Conservation (phyloP, 176 grass and related monocot genomes). For the Triticum aestivum region DNA sequence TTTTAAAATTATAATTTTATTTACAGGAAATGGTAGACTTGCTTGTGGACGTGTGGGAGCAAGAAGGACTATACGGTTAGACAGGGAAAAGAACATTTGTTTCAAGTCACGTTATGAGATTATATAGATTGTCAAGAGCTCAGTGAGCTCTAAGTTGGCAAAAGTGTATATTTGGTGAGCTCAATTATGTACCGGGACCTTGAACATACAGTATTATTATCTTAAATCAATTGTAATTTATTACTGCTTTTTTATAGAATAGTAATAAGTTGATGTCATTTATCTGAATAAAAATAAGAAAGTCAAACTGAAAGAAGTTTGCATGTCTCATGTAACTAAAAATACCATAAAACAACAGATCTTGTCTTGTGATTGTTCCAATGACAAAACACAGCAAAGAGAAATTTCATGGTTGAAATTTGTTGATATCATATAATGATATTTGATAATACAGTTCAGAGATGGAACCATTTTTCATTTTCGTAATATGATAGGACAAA, state of each 20-base stretch:
- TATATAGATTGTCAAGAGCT: slow-evolving; percentile 5
- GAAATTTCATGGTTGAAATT: neutral
- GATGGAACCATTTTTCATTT: too few species aligned
- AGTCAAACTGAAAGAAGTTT: too few species aligned
- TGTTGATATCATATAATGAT: neutral
- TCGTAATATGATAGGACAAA: neutral
- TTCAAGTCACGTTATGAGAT: neutral
- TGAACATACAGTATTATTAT: slow-evolving; percentile 16
- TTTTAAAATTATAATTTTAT: slow-evolving; percentile 28
- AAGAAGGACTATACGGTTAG: slow-evolving; percentile 91
- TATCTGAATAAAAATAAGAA: too few species aligned
- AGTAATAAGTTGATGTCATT: neutral
- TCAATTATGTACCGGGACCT: slow-evolving; percentile 11
- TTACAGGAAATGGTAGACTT: slow-evolving; percentile 97
- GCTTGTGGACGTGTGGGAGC: slow-evolving; percentile 88
- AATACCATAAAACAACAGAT: neutral
- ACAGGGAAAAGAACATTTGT: neutral
- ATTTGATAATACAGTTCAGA: too few species aligned
- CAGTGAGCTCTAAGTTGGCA: slow-evolving; percentile 3
- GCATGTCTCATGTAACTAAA: neutral
- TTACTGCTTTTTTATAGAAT: neutral
- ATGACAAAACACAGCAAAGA: neutral
- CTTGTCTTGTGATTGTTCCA: neutral
- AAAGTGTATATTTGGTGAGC: slow-evolving; percentile 14
- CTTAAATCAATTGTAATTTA: slow-evolving; percentile 39